A percentile compares a stretch with the other conserved stretches of the same genome.
Conservation (phyloP, 345 rosid genomes). For the Brassica carinata region DNA sequence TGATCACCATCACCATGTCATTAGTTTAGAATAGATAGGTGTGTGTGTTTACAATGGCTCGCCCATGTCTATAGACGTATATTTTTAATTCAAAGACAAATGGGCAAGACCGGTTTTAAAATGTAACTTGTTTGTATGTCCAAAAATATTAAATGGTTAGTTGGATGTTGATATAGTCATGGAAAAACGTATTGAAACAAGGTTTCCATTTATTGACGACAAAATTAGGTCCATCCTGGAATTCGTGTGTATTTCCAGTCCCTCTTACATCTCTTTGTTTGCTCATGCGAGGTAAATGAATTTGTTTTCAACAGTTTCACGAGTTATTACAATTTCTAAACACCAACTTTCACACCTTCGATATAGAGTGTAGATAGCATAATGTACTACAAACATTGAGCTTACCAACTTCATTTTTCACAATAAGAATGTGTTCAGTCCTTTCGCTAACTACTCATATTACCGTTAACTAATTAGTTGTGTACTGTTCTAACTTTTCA, state of each 20-base stretch:
- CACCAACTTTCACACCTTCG: neutral
- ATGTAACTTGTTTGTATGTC: slow-evolving; percentile 3
- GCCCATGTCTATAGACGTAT: neutral
- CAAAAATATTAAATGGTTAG: slow-evolving; percentile 29
- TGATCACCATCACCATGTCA: neutral
- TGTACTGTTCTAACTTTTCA: neutral
- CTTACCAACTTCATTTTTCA: neutral
- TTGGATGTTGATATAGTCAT: slow-evolving; percentile 26
- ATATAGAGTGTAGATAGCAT: neutral
- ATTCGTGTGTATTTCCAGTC: slow-evolving; percentile 4
- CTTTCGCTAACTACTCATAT: neutral
- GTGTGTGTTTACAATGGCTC: neutral
- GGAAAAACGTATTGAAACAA: neutral
- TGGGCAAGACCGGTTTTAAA: neutral
- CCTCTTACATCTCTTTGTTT: slow-evolving; percentile 12
- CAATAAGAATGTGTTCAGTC: neutral
- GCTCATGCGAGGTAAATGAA: neutral
- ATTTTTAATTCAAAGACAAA: neutral
- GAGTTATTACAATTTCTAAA: neutral
- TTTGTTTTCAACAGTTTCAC: neutral
- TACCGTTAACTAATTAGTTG: neutral
- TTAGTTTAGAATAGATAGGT: neutral
- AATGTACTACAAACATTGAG: neutral
- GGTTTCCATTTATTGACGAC: slow-evolving; percentile 16
- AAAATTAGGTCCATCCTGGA: slow-evolving; percentile 22